These are phyloP conservation scores for Citrus reticulata DNA, from an alignment of 345 rosid species.

Conservation along the genomic window DNA sequence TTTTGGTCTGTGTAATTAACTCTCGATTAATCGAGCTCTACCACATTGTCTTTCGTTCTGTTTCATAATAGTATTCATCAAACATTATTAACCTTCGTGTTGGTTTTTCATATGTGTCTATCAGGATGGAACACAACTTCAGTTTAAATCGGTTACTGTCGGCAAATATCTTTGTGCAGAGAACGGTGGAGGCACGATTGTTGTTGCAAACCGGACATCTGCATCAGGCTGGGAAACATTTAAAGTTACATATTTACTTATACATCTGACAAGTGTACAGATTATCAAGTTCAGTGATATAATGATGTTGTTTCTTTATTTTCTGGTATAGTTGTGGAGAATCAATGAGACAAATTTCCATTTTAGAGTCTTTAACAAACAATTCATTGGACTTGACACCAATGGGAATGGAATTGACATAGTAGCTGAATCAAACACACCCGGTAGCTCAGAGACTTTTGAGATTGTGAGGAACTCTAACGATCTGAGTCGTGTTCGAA, in stretches of 20 bases:
- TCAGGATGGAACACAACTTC: conserved; percentile 58
- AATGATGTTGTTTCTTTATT: not conserved
- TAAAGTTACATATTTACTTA: conserved; percentile 18
- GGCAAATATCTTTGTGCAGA: conserved; percentile 58
- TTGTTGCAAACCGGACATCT: conserved; percentile 47
- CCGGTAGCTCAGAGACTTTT: conserved; percentile 32
- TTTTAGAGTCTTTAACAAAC: conserved; percentile 44
- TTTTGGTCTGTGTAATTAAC: conserved; percentile 35
- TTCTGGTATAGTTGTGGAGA: conserved; percentile 47
- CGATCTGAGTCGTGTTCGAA: conserved; percentile 36
- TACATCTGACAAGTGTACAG: not conserved
- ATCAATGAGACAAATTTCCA: conserved; percentile 39
- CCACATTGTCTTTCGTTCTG: not conserved
- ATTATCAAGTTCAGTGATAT: not conserved
- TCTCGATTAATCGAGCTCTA: too few relatives aligned
- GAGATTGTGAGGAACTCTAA: conserved; percentile 38
- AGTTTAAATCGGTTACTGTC: conserved; percentile 45
- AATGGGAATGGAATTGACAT: conserved; percentile 23
- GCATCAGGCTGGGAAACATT: conserved; percentile 68
- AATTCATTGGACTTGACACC: conserved; percentile 40
- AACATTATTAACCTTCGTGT: not conserved
- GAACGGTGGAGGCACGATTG: conserved; percentile 47
- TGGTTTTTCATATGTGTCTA: not conserved
- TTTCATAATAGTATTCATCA: not conserved
- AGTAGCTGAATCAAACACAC: conserved; percentile 30